Percentiles rank a stretch among this genome's conserved stretches.
Conservation (phyloP, 2,329 filamentous ascomycete genomes). For the Onygenales sp. region DNA sequence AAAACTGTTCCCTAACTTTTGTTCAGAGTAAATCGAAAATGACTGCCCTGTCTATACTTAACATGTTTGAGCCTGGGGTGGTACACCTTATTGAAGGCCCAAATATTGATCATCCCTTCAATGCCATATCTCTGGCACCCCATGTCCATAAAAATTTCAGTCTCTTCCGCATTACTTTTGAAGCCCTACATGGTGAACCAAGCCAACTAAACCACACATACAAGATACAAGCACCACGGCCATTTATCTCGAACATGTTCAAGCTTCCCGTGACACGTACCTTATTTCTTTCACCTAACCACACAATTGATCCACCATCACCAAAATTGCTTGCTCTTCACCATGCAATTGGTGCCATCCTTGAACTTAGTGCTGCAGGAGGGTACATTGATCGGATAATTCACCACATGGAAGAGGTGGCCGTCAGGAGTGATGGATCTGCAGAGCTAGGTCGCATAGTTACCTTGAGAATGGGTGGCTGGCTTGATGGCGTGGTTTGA, state of each 20-base stretch:
- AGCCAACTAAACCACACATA: constrained; percentile 6
- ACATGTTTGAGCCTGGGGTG: constrained; percentile 12
- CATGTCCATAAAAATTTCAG: constrained; percentile 12
- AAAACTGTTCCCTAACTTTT: too few relatives aligned
- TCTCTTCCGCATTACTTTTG: constrained; percentile 13
- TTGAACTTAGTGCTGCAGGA: constrained; percentile 15
- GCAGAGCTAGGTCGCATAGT: too few relatives aligned
- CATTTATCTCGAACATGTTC: constrained; percentile 10
- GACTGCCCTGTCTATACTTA: constrained; percentile 8
- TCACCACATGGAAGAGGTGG: constrained; percentile 15
- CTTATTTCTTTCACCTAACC: constrained; percentile 16
- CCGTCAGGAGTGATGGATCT: background rate
- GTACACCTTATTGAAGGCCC: constrained; percentile 7
- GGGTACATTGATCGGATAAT: constrained; percentile 9
- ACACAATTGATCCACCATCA: constrained; percentile 24
- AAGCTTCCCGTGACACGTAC: constrained; percentile 15
- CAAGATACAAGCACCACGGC: constrained; percentile 13
- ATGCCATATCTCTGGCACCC: constrained; percentile 12
- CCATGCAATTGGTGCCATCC: constrained; percentile 19
- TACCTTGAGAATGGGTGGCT: background rate
- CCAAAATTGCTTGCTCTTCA: constrained; percentile 18
- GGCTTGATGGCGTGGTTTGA: too few relatives aligned
- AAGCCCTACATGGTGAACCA: constrained; percentile 3
- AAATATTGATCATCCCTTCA: constrained; percentile 13
- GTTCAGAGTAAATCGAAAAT: constrained; percentile 6